phyloP scores from a whole-genome alignment of 192 early-diverging fungal species.

The Diversispora eburnea region DNA sequence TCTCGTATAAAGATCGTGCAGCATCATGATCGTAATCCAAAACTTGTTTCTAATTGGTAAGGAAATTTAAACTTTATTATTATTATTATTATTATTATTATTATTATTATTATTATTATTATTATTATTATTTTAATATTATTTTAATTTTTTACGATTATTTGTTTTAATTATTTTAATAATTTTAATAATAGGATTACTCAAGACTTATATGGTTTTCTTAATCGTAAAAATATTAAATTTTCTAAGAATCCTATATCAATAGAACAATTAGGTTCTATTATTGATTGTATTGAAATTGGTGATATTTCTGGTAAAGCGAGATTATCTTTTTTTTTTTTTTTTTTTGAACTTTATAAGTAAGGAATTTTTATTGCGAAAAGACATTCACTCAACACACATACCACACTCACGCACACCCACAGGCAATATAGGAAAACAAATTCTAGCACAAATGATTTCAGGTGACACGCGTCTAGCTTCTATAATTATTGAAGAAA shows the following conservation, averaged over 20 bases:
- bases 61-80: conserved; percentile 19
- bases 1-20: background rate
- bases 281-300: conserved; percentile 60
- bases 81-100: conserved; percentile 35
- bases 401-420: too few species aligned
- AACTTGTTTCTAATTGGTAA: conserved; percentile 51
- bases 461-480: conserved; percentile 53
- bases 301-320: conserved; percentile 52
- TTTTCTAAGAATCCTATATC: conserved; percentile 53
- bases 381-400: background rate
- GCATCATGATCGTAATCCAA: conserved; percentile 35
- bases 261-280: conserved; percentile 49
- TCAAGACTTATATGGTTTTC: conserved; percentile 56
- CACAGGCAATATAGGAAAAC: conserved; percentile 60
- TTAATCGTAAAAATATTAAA: conserved; percentile 41
- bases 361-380: background rate
- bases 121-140: too few species aligned
- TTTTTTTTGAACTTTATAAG: conserved; percentile 26
- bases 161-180: too few species aligned
- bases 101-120: conserved; percentile 31
- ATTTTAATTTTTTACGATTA: too few species aligned
- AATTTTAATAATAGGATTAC: conserved; percentile 45
- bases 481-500: conserved; percentile 54
- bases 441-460: conserved; percentile 66
- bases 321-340: background rate